A percentile compares a stretch with the other conserved stretches of the same genome.
Conservation (phyloP, 2,329 filamentous ascomycete species). For the Cryphonectria carpinicola region DNA sequence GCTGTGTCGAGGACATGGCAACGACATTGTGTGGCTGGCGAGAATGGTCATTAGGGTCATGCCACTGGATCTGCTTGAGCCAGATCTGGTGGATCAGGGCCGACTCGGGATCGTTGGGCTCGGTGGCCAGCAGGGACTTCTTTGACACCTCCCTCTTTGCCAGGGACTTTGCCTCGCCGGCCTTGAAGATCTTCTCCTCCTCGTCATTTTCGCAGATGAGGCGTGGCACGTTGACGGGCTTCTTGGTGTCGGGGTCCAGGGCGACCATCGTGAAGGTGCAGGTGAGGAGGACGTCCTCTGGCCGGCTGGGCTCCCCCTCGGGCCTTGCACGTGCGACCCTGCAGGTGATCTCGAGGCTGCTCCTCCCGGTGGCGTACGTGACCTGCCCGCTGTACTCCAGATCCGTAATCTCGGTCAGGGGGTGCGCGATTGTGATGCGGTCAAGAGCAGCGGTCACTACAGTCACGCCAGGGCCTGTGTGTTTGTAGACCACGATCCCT, state of each 20-base stretch:
- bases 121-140: slow-evolving; percentile 65
- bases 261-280: slow-evolving; percentile 77
- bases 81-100: slow-evolving; percentile 75
- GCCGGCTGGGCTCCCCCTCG: slow-evolving; percentile 55
- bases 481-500: slow-evolving; percentile 72
- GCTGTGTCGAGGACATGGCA: slow-evolving; percentile 64
- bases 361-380: slow-evolving; percentile 72
- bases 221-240: slow-evolving; percentile 62
- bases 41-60: slow-evolving; percentile 43
- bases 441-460: slow-evolving; percentile 55
- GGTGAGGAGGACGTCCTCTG: slow-evolving; percentile 49
- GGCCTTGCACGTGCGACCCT: slow-evolving; percentile 71
- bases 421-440: slow-evolving; percentile 64
- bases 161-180: slow-evolving; percentile 61
- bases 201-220: slow-evolving; percentile 63
- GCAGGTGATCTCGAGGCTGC: slow-evolving; percentile 74
- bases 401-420: slow-evolving; percentile 77
- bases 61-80: slow-evolving; percentile 68
- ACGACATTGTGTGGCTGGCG: slow-evolving; percentile 47
- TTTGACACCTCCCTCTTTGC: slow-evolving; percentile 67
- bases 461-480: slow-evolving; percentile 60
- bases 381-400: slow-evolving; percentile 68
- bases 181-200: slow-evolving; percentile 64
- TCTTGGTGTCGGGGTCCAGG: slow-evolving; percentile 69
- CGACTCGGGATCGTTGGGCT: slow-evolving; percentile 72